Evolutionary conservation across 306 rosid genomes (phyloP).

Genomic region (Castanea sativa): DNA sequence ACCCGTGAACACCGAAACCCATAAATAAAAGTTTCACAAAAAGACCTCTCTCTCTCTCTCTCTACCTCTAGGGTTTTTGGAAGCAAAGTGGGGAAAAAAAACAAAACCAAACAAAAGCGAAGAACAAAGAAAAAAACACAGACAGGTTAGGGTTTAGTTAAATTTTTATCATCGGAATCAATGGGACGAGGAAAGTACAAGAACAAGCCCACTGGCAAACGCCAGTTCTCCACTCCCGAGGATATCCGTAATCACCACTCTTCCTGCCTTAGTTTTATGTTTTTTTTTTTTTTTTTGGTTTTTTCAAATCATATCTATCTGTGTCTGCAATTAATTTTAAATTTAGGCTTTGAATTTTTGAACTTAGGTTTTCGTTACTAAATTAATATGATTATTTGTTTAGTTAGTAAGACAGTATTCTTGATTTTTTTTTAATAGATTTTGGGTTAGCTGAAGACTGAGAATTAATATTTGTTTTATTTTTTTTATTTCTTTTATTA

Average conservation of each 20-base stretch:
- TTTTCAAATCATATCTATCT: background rate
- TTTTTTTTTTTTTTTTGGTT: background rate
- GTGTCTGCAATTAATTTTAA: conserved; percentile 6
- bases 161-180: background rate
- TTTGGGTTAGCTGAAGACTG: background rate
- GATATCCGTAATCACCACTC: conserved; percentile 57
- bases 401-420: background rate
- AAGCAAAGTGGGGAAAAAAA: too few relatives aligned
- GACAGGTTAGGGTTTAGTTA: background rate
- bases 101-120: too few relatives aligned
- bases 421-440: background rate
- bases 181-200: conserved; percentile 97
- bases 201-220: conserved; percentile 93
- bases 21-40: too few relatives aligned
- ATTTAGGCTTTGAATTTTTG: conserved; percentile 15
- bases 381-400: background rate
- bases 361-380: background rate
- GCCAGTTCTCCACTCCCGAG: conserved; percentile 84
- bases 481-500: too few relatives aligned
- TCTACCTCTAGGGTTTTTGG: too few relatives aligned
- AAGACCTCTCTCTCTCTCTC: too few relatives aligned
- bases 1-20: too few relatives aligned
- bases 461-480: too few relatives aligned
- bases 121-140: background rate
- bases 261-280: background rate